Evolutionary conservation across 1,139 yeast genomes (phyloP), one percentile per base, ranked within the genome.

Genomic region (Pichia sp.): DNA sequence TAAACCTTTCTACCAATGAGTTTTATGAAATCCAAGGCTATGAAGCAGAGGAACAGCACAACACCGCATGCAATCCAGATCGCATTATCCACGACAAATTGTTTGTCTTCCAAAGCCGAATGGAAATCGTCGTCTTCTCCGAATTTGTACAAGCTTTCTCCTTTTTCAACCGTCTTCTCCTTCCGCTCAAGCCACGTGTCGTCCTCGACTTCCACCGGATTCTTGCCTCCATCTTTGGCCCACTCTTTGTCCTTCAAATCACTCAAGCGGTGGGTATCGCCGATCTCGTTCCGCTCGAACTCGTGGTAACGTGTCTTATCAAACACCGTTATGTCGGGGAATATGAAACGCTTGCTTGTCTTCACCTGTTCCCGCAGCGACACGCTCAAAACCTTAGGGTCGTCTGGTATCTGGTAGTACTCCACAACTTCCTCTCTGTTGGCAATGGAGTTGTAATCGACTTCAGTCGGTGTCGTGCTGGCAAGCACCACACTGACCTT

Each of bases 401-500:
- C 59, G 56, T 65, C 52, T 58, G 72, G 52, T 75, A 82, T 47
- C 58, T 66, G 57, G 54, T 60, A 58, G 64, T 64, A 41, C 61
- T 63, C 11, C 65, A 67, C 43, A 57, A 69, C 29, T 45, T 56
- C 51, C 26, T 54, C 58, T 2, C 53, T 48, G 16, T 52, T 54
- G 1, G 47, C 40, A 1, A 55, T 50, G 13, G 52, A 47, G 1
- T 49, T 45, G 59, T 61, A 19, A 64, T 64, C 55, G 31, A 54
- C 62, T 8, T 51, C 58, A 5, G 40, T 43, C 1, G 59, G 8
- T 23, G 67, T 66, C 23, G 59, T 59, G 10, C 77, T 69, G 0
- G 88, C 81, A 50, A 81, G 68, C 5, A 86, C 67, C 3, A 87
- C 70, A 4, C 86, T 73, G 55, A 76, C 76, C 57, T 78, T 78